These are phyloP conservation scores for Colletotrichum neosansevieriae DNA, from an alignment of 2,329 filamentous ascomycete genomes.

Conservation along the genomic window DNA sequence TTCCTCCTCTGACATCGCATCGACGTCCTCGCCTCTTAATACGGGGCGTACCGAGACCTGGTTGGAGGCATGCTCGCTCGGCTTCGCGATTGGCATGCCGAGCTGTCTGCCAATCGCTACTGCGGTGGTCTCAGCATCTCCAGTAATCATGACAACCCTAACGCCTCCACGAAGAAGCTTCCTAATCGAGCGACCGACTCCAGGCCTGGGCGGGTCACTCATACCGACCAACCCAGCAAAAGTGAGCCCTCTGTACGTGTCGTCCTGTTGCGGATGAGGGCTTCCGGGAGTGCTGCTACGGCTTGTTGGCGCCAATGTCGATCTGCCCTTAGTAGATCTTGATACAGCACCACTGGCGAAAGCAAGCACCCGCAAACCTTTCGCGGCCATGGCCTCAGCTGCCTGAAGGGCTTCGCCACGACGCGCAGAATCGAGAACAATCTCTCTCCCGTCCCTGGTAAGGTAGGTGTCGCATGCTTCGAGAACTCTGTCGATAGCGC, in stretches of 20 bases:
- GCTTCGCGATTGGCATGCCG: conserved; percentile 84
- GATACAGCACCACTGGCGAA: conserved; percentile 87
- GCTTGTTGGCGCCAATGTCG: conserved; percentile 49
- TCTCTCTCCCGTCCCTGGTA: conserved; percentile 85
- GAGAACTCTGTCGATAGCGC: conserved; percentile 88
- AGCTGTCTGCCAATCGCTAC: conserved; percentile 93
- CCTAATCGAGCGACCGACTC: conserved; percentile 89
- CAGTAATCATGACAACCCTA: conserved; percentile 99
- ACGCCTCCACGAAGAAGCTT: conserved; percentile 94
- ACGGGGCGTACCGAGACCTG: conserved; percentile 77
- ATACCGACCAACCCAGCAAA: conserved; percentile 96
- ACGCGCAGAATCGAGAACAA: conserved; percentile 82
- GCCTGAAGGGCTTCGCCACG: conserved; percentile 81
- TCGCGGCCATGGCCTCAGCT: conserved; percentile 87
- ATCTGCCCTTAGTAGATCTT: conserved; percentile 57
- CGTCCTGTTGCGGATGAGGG: conserved; percentile 54
- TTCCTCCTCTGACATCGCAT: conserved; percentile 87
- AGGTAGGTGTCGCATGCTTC: conserved; percentile 92
- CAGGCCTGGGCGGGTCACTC: conserved; percentile 94
- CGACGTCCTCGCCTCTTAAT: conserved; percentile 90
- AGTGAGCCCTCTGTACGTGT: conserved; percentile 83
- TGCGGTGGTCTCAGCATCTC: conserved; percentile 94
- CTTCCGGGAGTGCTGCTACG: conserved; percentile 67
- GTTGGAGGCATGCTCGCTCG: conserved; percentile 63
- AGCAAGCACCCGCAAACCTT: conserved; percentile 89